Percentiles rank a stretch among this genome's conserved stretches.
Conservation (phyloP, 2,329 filamentous ascomycete species). For the Trichothecium roseum region DNA sequence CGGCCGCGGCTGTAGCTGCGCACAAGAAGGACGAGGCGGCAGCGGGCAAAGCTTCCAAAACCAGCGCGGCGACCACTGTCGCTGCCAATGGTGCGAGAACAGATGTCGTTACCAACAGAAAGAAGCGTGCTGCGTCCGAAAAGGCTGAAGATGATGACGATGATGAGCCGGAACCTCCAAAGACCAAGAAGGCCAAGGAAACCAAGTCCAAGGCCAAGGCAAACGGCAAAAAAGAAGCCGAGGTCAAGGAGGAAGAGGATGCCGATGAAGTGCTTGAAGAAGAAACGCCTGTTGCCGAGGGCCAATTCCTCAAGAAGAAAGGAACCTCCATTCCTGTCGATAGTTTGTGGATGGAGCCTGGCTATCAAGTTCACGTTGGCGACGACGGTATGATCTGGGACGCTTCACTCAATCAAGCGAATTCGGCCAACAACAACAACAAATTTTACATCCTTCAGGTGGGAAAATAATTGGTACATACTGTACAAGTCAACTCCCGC, state of each 20-base stretch:
- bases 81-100: conserved; percentile 1
- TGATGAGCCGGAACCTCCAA: conserved; percentile 21
- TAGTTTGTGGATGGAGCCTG: conserved; percentile 24
- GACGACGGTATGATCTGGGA: conserved; percentile 60
- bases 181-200: conserved; percentile 24
- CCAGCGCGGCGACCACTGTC: neutral
- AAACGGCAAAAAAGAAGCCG: conserved; percentile 7
- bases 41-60: neutral
- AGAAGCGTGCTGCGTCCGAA: conserved; percentile 10
- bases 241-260: conserved; percentile 11
- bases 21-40: too few species aligned
- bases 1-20: neutral
- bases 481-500: too few species aligned
- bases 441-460: conserved; percentile 75
- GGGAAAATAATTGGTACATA: conserved; percentile 10
- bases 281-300: conserved; percentile 23
- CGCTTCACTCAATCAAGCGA: conserved; percentile 70
- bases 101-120: conserved; percentile 17
- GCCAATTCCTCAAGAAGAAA: conserved; percentile 35
- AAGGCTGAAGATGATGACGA: conserved; percentile 18
- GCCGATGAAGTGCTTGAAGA: conserved; percentile 12
- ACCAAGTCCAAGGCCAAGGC: conserved; percentile 10
- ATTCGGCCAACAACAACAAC: conserved; percentile 63
- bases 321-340: conserved; percentile 40
- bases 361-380: conserved; percentile 54